Percentiles rank a stretch among this genome's conserved stretches.
These are phyloP conservation scores for Backusella parvicylindrica DNA, from an alignment of 192 early-diverging fungal species.

Conservation along the genomic window DNA sequence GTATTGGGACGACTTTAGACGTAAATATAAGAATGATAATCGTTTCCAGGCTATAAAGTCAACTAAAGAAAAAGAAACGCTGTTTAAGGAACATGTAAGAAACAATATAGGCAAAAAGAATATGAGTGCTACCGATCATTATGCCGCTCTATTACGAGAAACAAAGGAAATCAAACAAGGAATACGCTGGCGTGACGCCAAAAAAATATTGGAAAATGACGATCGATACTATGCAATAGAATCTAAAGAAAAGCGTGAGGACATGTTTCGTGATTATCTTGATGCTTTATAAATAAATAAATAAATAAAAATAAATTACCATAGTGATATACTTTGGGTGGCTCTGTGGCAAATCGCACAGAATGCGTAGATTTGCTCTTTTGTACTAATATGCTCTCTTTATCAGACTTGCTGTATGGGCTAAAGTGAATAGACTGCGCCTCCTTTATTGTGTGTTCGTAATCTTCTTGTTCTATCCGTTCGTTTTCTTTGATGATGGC, in stretches of 20 bases:
- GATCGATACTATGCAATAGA: slow-evolving; percentile 61
- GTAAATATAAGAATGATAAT: slow-evolving; percentile 64
- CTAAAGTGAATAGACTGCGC: background rate
- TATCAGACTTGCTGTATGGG: background rate
- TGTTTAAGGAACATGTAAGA: slow-evolving; percentile 64
- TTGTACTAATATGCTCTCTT: background rate
- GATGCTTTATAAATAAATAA: slow-evolving; percentile 13
- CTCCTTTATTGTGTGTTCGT: background rate
- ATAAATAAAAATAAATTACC: background rate
- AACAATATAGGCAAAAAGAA: slow-evolving; percentile 33
- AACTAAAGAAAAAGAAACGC: slow-evolving; percentile 54
- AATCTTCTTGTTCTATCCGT: background rate
- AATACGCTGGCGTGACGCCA: slow-evolving; percentile 66
- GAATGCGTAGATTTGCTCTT: slow-evolving; percentile 3
- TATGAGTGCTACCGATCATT: slow-evolving; percentile 40
- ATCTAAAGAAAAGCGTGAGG: slow-evolving; percentile 62
- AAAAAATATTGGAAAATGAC: slow-evolving; percentile 63
- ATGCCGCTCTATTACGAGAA: slow-evolving; percentile 54
- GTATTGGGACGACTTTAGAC: slow-evolving; percentile 71
- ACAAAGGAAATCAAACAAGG: slow-evolving; percentile 51
- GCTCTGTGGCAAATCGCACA: slow-evolving; percentile 15
- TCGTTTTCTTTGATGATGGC: slow-evolving; percentile 6
- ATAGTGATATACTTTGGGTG: slow-evolving; percentile 18
- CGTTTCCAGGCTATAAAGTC: slow-evolving; percentile 56
- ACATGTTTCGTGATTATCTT: slow-evolving; percentile 65